Evolutionary conservation across 441 rosid species (phyloP).

Genomic region (Melastoma candidum): DNA sequence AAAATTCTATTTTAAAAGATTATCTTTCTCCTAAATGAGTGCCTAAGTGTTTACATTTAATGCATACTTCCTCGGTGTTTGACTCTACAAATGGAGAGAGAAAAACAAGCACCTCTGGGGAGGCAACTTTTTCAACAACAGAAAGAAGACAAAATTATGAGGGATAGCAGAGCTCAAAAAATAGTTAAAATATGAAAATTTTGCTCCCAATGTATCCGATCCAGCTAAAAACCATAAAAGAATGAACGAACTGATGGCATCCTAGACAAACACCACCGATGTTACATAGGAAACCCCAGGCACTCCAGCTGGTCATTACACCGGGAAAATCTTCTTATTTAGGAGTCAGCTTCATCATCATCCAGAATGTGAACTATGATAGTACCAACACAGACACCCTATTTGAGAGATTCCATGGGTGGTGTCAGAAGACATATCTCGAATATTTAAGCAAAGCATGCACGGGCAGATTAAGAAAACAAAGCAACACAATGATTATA

Average conservation of each 20-base stretch:
- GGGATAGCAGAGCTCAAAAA: too few species aligned
- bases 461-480: slow-evolving; percentile 21
- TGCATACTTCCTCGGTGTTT: too few species aligned
- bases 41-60: too few species aligned
- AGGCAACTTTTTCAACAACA: too few species aligned
- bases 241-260: slow-evolving; percentile 3
- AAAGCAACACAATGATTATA: slow-evolving; percentile 12
- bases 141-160: too few species aligned
- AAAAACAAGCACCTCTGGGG: too few species aligned
- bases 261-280: slow-evolving; percentile 33
- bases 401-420: slow-evolving; percentile 76
- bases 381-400: slow-evolving; percentile 76
- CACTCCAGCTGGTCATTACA: slow-evolving; percentile 65
- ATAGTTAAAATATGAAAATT: too few species aligned
- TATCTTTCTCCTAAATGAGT: too few species aligned
- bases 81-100: too few species aligned
- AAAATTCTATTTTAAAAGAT: too few species aligned
- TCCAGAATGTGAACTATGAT: slow-evolving; percentile 61
- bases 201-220: too few species aligned
- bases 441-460: slow-evolving; percentile 30
- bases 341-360: slow-evolving; percentile 77
- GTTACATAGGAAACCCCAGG: slow-evolving; percentile 37
- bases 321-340: slow-evolving; percentile 70
- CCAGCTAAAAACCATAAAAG: slow-evolving; percentile 1
- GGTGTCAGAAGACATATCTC: slow-evolving; percentile 44